Percentiles rank a stretch among this genome's conserved stretches.
Evolutionary conservation across 129 eudicot species (phyloP).

Genomic region (Rutidosis leptorrhynchoides): DNA sequence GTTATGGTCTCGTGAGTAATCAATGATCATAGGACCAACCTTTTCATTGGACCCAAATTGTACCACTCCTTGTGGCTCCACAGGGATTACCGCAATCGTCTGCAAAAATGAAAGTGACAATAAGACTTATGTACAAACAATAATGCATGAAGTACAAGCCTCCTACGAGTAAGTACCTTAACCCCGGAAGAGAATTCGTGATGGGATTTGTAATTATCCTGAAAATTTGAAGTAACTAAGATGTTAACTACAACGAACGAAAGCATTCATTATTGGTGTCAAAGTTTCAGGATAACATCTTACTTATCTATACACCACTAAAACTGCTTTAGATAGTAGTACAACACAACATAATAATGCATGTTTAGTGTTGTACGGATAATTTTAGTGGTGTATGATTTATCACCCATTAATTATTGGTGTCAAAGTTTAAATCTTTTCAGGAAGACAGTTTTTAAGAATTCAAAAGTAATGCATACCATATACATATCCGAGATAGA

Average conservation of each 20-base stretch:
- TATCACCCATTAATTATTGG: no score
- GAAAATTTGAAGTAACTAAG: constrained; percentile 27
- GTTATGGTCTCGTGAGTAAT: constrained; percentile 12
- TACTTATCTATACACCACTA: no score
- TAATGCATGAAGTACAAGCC: constrained; percentile 23
- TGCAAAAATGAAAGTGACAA: constrained; percentile 40
- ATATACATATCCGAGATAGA: constrained; percentile 39
- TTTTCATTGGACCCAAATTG: constrained; percentile 74
- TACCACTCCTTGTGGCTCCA: constrained; percentile 70
- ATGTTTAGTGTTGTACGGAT: no score
- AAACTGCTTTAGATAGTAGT: no score
- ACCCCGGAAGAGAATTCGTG: constrained; percentile 60
- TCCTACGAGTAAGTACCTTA: constrained; percentile 47
- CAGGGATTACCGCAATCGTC: constrained; percentile 76
- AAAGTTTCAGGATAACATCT: no score
- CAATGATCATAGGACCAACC: constrained; percentile 41
- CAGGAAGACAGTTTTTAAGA: no score
- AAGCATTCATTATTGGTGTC: constrained; percentile 1
- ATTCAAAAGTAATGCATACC: no score
- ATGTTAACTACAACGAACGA: background rate
- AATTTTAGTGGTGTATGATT: no score
- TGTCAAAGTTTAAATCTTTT: no score
- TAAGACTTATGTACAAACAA: constrained; percentile 11
- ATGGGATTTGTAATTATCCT: constrained; percentile 53
- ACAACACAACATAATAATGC: no score